Conservation (phyloP, 2,329 filamentous ascomycete species). For the Trichoderma cornu-damae region DNA sequence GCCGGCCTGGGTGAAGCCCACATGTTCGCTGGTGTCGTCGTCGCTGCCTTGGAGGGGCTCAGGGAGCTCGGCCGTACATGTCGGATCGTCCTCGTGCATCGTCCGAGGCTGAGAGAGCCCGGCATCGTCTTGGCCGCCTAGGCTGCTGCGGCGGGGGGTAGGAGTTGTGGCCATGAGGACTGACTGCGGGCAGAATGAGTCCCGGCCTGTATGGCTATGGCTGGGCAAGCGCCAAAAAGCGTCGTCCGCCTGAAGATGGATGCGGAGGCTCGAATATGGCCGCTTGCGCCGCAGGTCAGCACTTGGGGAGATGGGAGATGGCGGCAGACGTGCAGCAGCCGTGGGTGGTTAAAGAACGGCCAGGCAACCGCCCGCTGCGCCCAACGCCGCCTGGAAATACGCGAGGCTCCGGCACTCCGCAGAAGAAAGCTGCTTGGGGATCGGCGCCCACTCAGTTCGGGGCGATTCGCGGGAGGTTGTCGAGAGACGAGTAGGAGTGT, state of each 20-base stretch:
- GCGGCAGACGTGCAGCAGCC: conserved; percentile 11
- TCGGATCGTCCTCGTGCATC: conserved; percentile 34
- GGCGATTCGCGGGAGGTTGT: conserved; percentile 2
- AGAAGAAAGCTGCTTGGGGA: conserved; percentile 1
- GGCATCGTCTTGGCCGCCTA: conserved; percentile 31
- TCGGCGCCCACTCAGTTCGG: background rate
- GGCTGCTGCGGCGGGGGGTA: conserved; percentile 23
- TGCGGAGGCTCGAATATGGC: background rate
- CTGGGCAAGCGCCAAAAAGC: background rate
- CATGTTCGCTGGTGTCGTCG: conserved; percentile 47
- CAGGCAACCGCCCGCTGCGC: conserved; percentile 13
- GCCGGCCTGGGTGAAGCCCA: conserved; percentile 39
- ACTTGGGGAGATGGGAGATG: background rate
- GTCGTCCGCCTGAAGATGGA: conserved; percentile 2
- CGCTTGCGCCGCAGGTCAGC: conserved; percentile 10
- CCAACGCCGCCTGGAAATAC: background rate
- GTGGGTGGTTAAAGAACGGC: background rate
- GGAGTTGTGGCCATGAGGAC: conserved; percentile 8
- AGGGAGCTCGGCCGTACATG: conserved; percentile 43
- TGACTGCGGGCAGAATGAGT: background rate
- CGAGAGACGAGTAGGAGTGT: background rate
- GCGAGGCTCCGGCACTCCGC: conserved; percentile 4
- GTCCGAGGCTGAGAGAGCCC: conserved; percentile 39
- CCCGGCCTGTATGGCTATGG: background rate
- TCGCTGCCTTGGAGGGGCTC: conserved; percentile 49